Conservation (phyloP, 345 rosid genomes). For the Dovyalis caffra region DNA sequence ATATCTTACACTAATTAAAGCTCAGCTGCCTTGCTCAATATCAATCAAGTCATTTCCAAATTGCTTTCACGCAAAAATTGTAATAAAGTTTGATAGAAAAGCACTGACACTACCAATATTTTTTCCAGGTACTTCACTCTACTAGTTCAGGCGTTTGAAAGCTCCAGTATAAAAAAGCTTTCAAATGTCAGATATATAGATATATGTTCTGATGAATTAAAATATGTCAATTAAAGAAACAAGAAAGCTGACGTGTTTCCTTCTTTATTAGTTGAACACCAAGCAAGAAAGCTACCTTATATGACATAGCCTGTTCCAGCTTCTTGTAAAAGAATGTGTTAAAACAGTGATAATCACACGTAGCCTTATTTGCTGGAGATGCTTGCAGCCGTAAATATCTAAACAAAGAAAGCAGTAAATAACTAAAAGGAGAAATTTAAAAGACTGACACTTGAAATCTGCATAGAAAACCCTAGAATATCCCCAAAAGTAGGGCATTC, state of each 20-base stretch:
- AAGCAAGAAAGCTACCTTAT: constrained; percentile 49
- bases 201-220: constrained; percentile 9
- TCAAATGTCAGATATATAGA: background rate
- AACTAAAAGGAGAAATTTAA: constrained; percentile 2
- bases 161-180: background rate
- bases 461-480: no score
- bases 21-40: background rate
- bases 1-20: constrained; percentile 1
- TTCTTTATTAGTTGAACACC: background rate
- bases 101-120: background rate
- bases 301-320: constrained; percentile 69
- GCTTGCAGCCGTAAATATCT: constrained; percentile 71
- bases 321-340: constrained; percentile 85
- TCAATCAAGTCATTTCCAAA: constrained; percentile 2
- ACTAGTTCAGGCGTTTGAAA: background rate
- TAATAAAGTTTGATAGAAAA: background rate
- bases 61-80: background rate
- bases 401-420: constrained; percentile 21
- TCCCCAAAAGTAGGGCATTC: no score
- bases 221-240: background rate
- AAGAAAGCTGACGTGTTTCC: background rate
- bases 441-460: background rate
- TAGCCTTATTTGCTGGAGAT: constrained; percentile 43
- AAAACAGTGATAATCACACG: constrained; percentile 63
- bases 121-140: background rate